Conservation (phyloP, 345 rosid genomes). For the Eucalyptus tenuipes region DNA sequence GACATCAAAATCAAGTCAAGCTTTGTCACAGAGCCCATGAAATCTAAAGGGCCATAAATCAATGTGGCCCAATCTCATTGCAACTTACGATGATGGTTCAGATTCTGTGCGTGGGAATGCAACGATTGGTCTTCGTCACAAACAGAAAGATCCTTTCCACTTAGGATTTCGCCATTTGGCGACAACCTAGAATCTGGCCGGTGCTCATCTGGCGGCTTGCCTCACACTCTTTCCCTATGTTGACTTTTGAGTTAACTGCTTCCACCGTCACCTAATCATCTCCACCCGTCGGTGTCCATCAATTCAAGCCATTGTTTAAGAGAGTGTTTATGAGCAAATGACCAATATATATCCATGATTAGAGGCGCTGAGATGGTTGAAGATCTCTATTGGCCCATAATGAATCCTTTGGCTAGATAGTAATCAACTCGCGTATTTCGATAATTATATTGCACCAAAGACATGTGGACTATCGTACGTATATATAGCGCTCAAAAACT, state of each 20-base stretch:
- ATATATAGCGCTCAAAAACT: neutral
- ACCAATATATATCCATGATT: neutral
- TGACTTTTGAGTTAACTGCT: neutral
- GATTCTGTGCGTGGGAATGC: neutral
- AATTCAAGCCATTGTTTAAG: neutral
- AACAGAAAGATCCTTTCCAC: neutral
- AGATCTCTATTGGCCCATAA: rapidly evolving
- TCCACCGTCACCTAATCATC: neutral
- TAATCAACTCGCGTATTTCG: rapidly evolving
- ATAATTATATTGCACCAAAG: neutral
- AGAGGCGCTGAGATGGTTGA: neutral
- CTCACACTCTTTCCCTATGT: neutral
- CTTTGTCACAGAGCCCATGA: neutral
- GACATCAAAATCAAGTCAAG: neutral
- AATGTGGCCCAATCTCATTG: neutral
- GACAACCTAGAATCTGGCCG: neutral
- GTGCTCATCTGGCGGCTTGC: neutral
- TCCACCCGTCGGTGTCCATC: neutral
- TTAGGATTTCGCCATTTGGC: neutral
- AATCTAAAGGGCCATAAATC: neutral
- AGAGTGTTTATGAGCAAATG: neutral
- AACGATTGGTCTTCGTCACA: neutral
- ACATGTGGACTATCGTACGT: rapidly evolving
- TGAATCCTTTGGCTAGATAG: neutral
- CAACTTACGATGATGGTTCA: neutral